phyloP scores from a whole-genome alignment of 768 basidiomycete genomes.

The Boletus sensibilis region DNA sequence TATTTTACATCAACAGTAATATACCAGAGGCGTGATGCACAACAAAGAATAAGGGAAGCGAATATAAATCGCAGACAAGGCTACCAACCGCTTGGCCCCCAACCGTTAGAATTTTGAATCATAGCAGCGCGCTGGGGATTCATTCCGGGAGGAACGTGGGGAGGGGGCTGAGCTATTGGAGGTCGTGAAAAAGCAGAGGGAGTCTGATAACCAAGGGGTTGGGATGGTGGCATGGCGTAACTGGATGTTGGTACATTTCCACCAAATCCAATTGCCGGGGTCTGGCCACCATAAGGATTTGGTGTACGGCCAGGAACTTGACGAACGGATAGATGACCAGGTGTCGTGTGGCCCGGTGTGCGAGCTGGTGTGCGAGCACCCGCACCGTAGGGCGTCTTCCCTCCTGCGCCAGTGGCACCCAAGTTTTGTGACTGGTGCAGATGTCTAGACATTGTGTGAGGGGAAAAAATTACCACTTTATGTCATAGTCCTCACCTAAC shows the following conservation, averaged over 20 bases:
- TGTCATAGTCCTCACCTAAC: slow-evolving; percentile 50
- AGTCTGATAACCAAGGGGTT: slow-evolving; percentile 43
- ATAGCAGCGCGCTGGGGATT: slow-evolving; percentile 66
- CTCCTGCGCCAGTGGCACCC: slow-evolving; percentile 50
- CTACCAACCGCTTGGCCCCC: slow-evolving; percentile 37
- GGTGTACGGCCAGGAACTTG: slow-evolving; percentile 68
- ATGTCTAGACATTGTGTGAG: slow-evolving; percentile 47
- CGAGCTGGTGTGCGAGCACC: slow-evolving; percentile 76
- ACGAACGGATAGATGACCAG: slow-evolving; percentile 77
- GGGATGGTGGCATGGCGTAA: slow-evolving; percentile 33
- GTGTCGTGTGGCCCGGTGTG: slow-evolving; percentile 70
- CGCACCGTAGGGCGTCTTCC: slow-evolving; percentile 78
- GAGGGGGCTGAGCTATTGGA: slow-evolving; percentile 40
- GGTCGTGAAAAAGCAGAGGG: slow-evolving; percentile 40
- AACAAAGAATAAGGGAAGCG: slow-evolving; percentile 17
- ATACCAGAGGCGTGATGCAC: slow-evolving; percentile 15
- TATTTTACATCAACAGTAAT: slow-evolving; percentile 30
- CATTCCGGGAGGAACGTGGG: slow-evolving; percentile 55
- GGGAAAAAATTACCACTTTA: not conserved
- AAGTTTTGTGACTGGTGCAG: slow-evolving; percentile 74
- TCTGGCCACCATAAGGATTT: slow-evolving; percentile 64
- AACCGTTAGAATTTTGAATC: slow-evolving; percentile 50
- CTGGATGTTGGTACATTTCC: slow-evolving; percentile 27
- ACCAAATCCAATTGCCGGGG: slow-evolving; percentile 34
- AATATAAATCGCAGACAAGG: slow-evolving; percentile 14